These are phyloP conservation scores for Mycena maculata DNA, from an alignment of 768 basidiomycete species.

Conservation along the genomic window DNA sequence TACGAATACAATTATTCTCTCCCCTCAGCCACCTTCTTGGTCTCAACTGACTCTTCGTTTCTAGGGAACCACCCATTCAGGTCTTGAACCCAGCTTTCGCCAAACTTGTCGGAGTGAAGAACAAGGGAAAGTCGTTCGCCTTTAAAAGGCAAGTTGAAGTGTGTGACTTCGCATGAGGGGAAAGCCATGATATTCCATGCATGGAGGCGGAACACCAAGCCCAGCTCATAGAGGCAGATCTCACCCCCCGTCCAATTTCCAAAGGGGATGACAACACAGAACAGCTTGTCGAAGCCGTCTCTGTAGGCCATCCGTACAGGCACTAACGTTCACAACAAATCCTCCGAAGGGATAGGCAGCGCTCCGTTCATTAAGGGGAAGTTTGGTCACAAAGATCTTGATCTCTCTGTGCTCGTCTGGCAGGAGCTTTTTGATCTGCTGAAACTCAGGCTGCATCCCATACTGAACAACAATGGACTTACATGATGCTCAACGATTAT, in stretches of 20 bases:
- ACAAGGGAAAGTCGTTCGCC: neutral
- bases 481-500: constrained; percentile 18
- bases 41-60: no score
- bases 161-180: constrained; percentile 9
- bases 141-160: constrained; percentile 9
- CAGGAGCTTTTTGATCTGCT: constrained; percentile 1
- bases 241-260: constrained; percentile 41
- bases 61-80: neutral
- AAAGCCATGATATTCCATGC: constrained; percentile 33
- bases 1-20: no score
- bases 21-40: no score
- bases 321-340: constrained; percentile 41
- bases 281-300: constrained; percentile 33
- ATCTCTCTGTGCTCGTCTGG: constrained; percentile 30
- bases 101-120: neutral
- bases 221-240: constrained; percentile 38
- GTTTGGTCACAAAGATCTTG: constrained; percentile 18
- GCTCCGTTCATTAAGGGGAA: constrained; percentile 7
- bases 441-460: neutral
- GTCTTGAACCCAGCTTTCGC: neutral
- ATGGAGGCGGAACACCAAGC: constrained; percentile 36
- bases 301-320: constrained; percentile 37
- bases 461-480: neutral
- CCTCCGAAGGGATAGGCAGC: constrained; percentile 38
- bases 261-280: constrained; percentile 42